These are phyloP conservation scores for Haplosporangium sp. DNA, from an alignment of 371 early-diverging fungal genomes.

Conservation along the genomic window DNA sequence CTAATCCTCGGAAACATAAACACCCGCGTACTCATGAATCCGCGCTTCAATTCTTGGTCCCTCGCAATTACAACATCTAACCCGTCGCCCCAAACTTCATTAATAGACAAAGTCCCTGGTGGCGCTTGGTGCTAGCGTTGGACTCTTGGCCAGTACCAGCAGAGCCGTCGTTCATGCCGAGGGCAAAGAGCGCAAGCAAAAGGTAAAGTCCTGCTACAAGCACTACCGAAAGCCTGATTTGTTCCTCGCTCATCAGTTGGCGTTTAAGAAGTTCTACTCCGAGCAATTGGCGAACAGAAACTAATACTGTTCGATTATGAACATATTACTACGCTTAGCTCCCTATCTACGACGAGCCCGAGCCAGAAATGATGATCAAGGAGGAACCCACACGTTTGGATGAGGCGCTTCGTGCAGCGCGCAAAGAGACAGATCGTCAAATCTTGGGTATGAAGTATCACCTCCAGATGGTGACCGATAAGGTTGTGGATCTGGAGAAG, in stretches of 20 bases:
- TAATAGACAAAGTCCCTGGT: constrained; percentile 45
- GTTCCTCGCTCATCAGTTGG: too few relatives aligned
- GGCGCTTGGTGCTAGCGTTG: constrained; percentile 32
- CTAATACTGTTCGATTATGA: background rate
- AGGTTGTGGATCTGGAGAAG: constrained; percentile 54
- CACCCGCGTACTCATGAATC: background rate
- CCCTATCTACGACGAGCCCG: constrained; percentile 49
- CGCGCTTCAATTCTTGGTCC: background rate
- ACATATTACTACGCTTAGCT: constrained; percentile 15
- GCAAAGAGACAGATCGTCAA: constrained; percentile 55
- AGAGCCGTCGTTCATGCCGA: constrained; percentile 34
- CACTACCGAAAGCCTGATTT: background rate
- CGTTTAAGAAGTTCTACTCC: too few relatives aligned
- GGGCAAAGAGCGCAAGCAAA: constrained; percentile 48
- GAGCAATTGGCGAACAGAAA: too few relatives aligned
- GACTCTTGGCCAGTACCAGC: constrained; percentile 36
- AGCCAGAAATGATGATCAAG: constrained; percentile 53
- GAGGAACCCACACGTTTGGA: constrained; percentile 54
- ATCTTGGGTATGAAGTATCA: constrained; percentile 51
- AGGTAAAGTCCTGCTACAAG: constrained; percentile 6
- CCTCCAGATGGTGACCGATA: constrained; percentile 50
- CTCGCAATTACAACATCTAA: background rate
- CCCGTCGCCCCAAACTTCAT: too few relatives aligned
- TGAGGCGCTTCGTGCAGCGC: constrained; percentile 44
- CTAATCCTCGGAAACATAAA: background rate